These are phyloP conservation scores for Hippophae rhamnoides DNA, from an alignment of 306 rosid species.

Conservation along the genomic window DNA sequence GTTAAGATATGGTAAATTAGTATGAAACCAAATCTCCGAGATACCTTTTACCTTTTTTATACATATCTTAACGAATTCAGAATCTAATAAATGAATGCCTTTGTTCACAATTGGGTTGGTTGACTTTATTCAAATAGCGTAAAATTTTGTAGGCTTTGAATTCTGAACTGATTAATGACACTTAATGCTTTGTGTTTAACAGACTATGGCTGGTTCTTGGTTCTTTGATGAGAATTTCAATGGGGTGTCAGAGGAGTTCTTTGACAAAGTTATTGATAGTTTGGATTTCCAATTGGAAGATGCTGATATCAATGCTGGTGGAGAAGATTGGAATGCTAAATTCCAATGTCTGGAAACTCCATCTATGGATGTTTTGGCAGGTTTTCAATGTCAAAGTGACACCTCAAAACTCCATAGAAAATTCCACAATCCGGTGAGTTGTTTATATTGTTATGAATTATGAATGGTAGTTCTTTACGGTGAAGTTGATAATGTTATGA, in stretches of 20 bases:
- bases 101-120: too few species aligned
- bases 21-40: too few species aligned
- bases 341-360: conserved; percentile 44
- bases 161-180: too few species aligned
- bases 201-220: conserved; percentile 56
- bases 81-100: too few species aligned
- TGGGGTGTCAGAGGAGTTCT: conserved; percentile 19
- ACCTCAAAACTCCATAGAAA: conserved; percentile 18
- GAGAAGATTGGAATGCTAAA: conserved; percentile 53
- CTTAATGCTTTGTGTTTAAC: conserved; percentile 15
- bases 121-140: too few species aligned
- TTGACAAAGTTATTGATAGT: conserved; percentile 32
- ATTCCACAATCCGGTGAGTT: conserved; percentile 45
- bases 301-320: conserved; percentile 34
- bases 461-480: too few species aligned
- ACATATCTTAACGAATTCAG: too few species aligned
- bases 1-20: too few species aligned
- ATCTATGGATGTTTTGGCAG: conserved; percentile 31
- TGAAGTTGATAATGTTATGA: too few species aligned
- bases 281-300: conserved; percentile 74
- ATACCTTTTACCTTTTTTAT: too few species aligned
- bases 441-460: not conserved
- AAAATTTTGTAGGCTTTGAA: too few species aligned
- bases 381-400: conserved; percentile 1
- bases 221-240: conserved; percentile 31